Evolutionary conservation across 73 alveolate species (phyloP).

Genomic region (Strombidium stylifer): DNA sequence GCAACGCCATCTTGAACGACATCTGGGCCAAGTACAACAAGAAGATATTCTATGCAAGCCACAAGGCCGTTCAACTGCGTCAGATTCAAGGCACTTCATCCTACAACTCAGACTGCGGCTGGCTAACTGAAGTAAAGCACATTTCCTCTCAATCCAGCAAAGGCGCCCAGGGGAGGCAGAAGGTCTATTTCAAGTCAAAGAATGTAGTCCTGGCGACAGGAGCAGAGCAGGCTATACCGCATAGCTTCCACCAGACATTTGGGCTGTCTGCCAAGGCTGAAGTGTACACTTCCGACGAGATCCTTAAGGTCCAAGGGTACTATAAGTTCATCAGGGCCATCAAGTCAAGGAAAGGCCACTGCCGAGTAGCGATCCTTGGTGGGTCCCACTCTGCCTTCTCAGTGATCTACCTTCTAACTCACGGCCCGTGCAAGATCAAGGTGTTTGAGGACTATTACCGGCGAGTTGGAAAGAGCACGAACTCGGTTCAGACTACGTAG

Average conservation of each 20-base stretch:
- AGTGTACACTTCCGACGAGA: constrained; percentile 19
- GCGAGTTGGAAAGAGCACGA: too few relatives aligned
- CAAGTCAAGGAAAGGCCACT: not conserved
- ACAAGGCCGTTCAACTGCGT: constrained; percentile 1
- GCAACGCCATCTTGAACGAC: constrained; percentile 16
- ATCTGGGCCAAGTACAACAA: constrained; percentile 6
- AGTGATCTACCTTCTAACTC: constrained; percentile 19
- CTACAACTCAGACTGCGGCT: not conserved
- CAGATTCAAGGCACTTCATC: constrained; percentile 9
- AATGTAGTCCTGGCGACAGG: constrained; percentile 28
- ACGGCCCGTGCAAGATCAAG: constrained; percentile 40
- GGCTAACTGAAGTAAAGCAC: not conserved
- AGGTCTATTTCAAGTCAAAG: not conserved
- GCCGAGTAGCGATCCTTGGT: constrained; percentile 32
- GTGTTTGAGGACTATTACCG: not conserved
- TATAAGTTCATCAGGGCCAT: not conserved
- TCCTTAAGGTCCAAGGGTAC: constrained; percentile 6
- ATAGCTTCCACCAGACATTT: not conserved
- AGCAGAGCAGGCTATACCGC: not conserved
- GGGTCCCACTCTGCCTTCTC: constrained; percentile 64
- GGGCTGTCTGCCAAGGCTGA: not conserved
- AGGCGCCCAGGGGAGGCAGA: not conserved
- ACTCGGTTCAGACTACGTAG: too few relatives aligned
- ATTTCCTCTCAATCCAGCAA: not conserved
- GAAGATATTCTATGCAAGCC: constrained; percentile 24